phyloP scores from a whole-genome alignment of 805 yeast species.

The Pichia paraexigua region DNA sequence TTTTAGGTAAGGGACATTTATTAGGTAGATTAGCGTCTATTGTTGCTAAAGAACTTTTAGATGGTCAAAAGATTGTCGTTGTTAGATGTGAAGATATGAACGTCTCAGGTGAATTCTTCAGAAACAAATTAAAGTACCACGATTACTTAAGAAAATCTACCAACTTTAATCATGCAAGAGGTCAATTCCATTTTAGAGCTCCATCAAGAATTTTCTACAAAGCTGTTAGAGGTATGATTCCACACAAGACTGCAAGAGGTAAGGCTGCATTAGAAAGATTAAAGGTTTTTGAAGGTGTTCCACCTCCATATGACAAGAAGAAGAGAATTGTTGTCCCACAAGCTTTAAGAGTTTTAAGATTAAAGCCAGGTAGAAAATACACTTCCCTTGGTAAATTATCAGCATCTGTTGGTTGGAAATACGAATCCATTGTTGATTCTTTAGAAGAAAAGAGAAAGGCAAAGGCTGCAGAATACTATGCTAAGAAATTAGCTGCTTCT shows the following conservation, averaged over 20 bases:
- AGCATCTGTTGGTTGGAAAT: constrained; percentile 98
- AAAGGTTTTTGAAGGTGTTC: constrained; percentile 99
- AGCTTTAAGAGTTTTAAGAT: constrained; percentile 98
- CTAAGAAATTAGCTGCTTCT: constrained; percentile 93
- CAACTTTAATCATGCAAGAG: constrained; percentile 96
- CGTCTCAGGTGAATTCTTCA: constrained; percentile 99
- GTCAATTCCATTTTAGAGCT: constrained; percentile 99
- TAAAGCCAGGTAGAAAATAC: constrained; percentile 99
- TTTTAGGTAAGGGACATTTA: constrained; percentile 90
- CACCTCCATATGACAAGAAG: constrained; percentile 99
- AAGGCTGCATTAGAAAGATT: constrained; percentile 99
- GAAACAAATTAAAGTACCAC: constrained; percentile 99
- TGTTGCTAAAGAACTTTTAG: constrained; percentile 96
- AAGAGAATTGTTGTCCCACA: constrained; percentile 99
- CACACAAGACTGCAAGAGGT: constrained; percentile 99
- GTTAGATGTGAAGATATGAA: constrained; percentile 97
- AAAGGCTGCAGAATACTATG: constrained; percentile 97
- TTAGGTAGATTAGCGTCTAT: constrained; percentile 99
- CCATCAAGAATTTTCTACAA: constrained; percentile 99
- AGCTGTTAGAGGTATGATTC: constrained; percentile 98
- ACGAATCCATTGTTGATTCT: constrained; percentile 95
- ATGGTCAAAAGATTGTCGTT: constrained; percentile 96
- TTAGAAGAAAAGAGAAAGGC: constrained; percentile 99
- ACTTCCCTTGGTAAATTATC: constrained; percentile 96
- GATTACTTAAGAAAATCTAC: constrained; percentile 99